These are phyloP conservation scores for Phytophthora chlamydospora DNA, from an alignment of 352 stramenopile genomes.

Conservation along the genomic window DNA sequence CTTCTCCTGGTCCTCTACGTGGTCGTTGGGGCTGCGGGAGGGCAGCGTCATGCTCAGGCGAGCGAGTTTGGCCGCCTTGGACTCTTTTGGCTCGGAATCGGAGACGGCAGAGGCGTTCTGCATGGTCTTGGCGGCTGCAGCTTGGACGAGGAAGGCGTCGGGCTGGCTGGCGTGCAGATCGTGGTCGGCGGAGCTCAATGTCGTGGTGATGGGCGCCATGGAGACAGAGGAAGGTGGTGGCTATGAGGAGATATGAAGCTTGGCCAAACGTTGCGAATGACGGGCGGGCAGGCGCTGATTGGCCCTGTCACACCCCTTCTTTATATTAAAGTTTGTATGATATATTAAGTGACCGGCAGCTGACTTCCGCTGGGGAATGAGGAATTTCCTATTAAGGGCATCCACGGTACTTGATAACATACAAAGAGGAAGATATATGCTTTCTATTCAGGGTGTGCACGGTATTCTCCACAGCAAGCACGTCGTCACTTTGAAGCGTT, in stretches of 20 bases:
- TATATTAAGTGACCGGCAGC: too few relatives aligned
- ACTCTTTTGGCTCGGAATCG: not conserved
- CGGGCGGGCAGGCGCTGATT: constrained; percentile 27
- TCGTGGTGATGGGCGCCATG: constrained; percentile 58
- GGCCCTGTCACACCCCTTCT: too few relatives aligned
- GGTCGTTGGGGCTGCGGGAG: constrained; percentile 60
- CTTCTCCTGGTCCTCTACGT: constrained; percentile 78
- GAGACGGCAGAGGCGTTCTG: constrained; percentile 37
- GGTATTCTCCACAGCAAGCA: too few relatives aligned
- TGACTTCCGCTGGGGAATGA: too few relatives aligned
- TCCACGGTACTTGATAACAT: too few relatives aligned
- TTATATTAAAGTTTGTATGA: too few relatives aligned
- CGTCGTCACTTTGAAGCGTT: too few relatives aligned
- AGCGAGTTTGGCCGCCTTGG: constrained; percentile 36
- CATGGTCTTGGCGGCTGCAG: constrained; percentile 41
- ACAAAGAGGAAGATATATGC: too few relatives aligned
- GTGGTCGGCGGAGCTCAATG: constrained; percentile 26
- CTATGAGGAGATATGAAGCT: constrained; percentile 16
- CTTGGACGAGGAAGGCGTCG: constrained; percentile 23
- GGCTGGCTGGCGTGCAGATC: constrained; percentile 13
- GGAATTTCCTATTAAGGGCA: too few relatives aligned
- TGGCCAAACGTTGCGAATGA: constrained; percentile 21
- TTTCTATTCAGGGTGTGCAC: too few relatives aligned
- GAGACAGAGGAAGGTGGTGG: constrained; percentile 7
- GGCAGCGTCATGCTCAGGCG: constrained; percentile 72